Base-by-base conservation (phyloP, 352 stramenopile genomes). In the Phytophthora megakarya region DNA sequence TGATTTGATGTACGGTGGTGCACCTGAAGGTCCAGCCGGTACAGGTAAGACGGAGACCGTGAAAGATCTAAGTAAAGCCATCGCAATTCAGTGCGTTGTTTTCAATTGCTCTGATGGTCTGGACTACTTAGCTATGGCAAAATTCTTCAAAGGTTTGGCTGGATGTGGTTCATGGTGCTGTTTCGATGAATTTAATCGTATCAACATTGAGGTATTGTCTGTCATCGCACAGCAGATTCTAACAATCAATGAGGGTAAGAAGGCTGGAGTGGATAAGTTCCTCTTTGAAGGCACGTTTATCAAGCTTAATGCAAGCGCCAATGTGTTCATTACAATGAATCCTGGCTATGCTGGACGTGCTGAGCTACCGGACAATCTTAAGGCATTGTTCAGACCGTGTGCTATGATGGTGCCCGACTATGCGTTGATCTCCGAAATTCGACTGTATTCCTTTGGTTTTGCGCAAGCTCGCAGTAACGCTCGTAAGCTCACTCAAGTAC, bases 371-470 rank as follows among this genome's bases (percentile, higher is more conserved):
- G 94, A 98, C 57, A 98, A 98, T 65, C 76, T 98, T 8, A 98
- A 98, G 69, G 93, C 95, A 15, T 70, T 98, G 5, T 98, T 98
- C 66, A 84, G 94, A 15, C 90, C 90, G 10, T 97, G 94, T 48
- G 93, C 94, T 5, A 98, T 98, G 94, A 98, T 98, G 94, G 93
- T 98, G 38, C 94, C 94, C 15, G 91, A 98, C 72, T 98, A 98
- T 56, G 92, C 93, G 0, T 78, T 98, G 38, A 98, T 98, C 61
- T 92, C 89, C 3, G 89, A 98, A 66, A 98, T 98, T 61, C 89
- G 92, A 13, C 67, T 98, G 40, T 97, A 97, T 62, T 96, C 89
- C 23, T 97, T 98, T 38, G 94, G 94, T 1, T 98, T 98, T 66
- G 79, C 90, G 5, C 84, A 97, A 56, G 93, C 67, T 45, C 83